Evolutionary conservation across 2,329 filamentous ascomycete genomes (phyloP), one percentile per base, ranked within the genome.

Genomic region (Thielaviopsis punctulata): DNA sequence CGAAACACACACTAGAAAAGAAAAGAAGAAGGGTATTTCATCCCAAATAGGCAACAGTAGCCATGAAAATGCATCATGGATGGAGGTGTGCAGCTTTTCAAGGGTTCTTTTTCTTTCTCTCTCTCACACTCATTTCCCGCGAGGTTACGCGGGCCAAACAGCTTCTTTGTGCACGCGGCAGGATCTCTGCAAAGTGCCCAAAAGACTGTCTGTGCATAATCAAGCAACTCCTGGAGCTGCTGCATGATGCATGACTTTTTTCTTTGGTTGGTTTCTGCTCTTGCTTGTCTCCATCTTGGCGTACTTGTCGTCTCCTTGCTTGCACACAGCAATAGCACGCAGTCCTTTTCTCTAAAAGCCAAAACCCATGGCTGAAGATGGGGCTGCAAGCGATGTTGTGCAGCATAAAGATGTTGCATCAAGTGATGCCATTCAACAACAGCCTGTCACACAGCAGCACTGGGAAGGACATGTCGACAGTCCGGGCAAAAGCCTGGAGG

Each of bases 21-120:
- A 57, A 52, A 56, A 53, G 47, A 51, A 56, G 54, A 55, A 60
- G 55, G 36, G 57, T 36, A 49, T 54, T 56, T 48, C 36, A 48
- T 45, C 33, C 43, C 25, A 41, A 24, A 51, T 36, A 25, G 46
- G 49, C 25, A 46, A 30, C 13, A 45, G 30, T 51, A 48, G 22
- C 48, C 55, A 39, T 15, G 18, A 9, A 41, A 15, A 22, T 36
- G 30, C 30, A 18, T 41, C 39, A 23, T 36, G 41, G 50, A 30
- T 19, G 9, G 22, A 21, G 15, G n/a, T 44, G 44, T 22, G n/a
- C 24, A 30, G 4, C 19, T 24, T 45, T 18, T 45, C 12, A 10
- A 22, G 41, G 18, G 18, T 12, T 12, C 30, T 33, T 12, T 33
- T 12, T 33, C 30, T 33, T 12, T 33, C 9, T 12, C 9, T 33